These are phyloP conservation scores for Protostelium mycophagum DNA, from an alignment of 78 protist genomes.

Conservation along the genomic window DNA sequence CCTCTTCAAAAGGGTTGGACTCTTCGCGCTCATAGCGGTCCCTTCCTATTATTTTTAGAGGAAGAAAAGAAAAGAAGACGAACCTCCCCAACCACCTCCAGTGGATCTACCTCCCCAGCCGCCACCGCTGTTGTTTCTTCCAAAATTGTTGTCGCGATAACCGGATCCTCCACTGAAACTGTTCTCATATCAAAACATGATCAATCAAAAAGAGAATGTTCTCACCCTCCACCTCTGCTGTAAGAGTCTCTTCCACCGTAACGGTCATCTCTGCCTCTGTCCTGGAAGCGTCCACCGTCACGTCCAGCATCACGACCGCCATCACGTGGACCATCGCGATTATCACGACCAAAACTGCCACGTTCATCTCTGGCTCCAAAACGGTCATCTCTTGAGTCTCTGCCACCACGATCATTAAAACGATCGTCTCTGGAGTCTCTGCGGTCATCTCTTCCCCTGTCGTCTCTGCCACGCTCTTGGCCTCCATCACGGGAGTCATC, in stretches of 20 bases:
- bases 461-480: background rate
- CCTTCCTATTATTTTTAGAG: background rate
- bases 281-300: background rate
- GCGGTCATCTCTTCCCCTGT: background rate
- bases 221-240: background rate
- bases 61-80: constrained; percentile 14
- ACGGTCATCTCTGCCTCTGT: too few species aligned
- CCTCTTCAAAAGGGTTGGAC: background rate
- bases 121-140: background rate
- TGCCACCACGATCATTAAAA: background rate
- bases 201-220: background rate
- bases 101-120: constrained; percentile 3
- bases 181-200: background rate
- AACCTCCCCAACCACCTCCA: constrained; percentile 38
- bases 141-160: background rate
- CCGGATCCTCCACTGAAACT: background rate
- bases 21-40: constrained; percentile 13
- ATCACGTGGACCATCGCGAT: background rate
- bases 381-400: background rate
- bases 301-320: constrained; percentile 7
- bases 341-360: background rate
- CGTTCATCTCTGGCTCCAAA: background rate
- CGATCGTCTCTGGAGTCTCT: background rate
- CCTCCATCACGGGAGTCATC: background rate
- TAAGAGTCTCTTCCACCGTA: too few species aligned